Evolutionary conservation across 805 yeast species (phyloP).

Genomic region (Candida maltosa): DNA sequence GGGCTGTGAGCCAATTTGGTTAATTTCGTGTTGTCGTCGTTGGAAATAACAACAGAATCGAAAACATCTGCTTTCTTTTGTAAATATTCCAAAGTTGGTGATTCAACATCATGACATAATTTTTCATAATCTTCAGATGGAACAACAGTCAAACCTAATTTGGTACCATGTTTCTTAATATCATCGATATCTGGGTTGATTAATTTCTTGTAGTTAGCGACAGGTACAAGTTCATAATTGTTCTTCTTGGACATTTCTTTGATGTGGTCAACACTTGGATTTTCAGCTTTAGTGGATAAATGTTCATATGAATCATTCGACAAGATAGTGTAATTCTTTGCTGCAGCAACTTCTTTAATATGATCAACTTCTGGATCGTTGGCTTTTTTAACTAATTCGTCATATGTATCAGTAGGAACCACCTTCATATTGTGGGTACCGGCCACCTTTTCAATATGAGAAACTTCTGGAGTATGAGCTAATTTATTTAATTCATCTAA

Average conservation of each 20-base stretch:
- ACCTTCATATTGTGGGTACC: slow-evolving; percentile 11
- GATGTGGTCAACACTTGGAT: slow-evolving; percentile 23
- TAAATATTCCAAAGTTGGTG: slow-evolving; percentile 24
- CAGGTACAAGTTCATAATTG: slow-evolving; percentile 11
- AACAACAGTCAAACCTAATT: slow-evolving; percentile 13
- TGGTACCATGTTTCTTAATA: slow-evolving; percentile 13
- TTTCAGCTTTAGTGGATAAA: slow-evolving; percentile 23
- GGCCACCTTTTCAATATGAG: slow-evolving; percentile 14
- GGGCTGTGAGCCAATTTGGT: slow-evolving; percentile 14
- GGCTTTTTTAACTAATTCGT: slow-evolving; percentile 19
- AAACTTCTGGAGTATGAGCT: slow-evolving; percentile 25
- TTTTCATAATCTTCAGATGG: slow-evolving; percentile 8
- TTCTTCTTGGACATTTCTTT: slow-evolving; percentile 11
- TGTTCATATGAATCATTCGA: slow-evolving; percentile 16
- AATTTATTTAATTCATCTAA: slow-evolving; percentile 13
- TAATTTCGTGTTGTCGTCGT: slow-evolving; percentile 9
- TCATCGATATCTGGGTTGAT: slow-evolving; percentile 19
- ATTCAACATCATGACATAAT: slow-evolving; percentile 10
- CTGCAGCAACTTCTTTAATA: slow-evolving; percentile 8
- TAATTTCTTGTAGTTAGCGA: slow-evolving; percentile 15
- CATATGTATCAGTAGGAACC: slow-evolving; percentile 13
- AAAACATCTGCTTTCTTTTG: slow-evolving; percentile 13
- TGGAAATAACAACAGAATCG: slow-evolving; percentile 13
- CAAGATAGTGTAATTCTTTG: slow-evolving; percentile 8
- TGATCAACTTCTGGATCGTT: slow-evolving; percentile 20